Base-by-base conservation (phyloP, 768 basidiomycete species). In the Termitomyces sp. region DNA sequence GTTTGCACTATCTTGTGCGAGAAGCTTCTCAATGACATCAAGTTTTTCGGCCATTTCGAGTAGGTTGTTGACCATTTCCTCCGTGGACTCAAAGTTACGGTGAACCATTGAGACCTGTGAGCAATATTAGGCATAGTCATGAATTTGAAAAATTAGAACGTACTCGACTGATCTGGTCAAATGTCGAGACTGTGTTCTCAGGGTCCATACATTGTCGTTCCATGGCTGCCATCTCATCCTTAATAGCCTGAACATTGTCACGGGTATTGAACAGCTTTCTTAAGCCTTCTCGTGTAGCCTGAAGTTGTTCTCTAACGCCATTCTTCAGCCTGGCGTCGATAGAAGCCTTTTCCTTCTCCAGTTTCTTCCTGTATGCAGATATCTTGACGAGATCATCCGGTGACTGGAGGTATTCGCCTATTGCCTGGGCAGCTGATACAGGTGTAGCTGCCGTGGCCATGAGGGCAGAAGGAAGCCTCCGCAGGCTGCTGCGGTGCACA, bases 111-210 rank as follows among this genome's bases (percentile, higher is more conserved):
- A 98, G 3, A 97, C 95, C 95, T 98, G 56, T 2, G 43, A 24
- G 49, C 45, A 27, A 56, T 27, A 50, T 60, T 36, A 24, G 32
- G 32, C 8, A n/a, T n/a, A 42, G 36, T 44, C 12, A 3, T 9
- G 5, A 47, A 39, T 5, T 34, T 1, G 40, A n/a, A 42, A 36
- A 43, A 40, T 52, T 24, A 26, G 8, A 26, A 78, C 88, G 56
- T 67, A 97, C 96, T 72, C 95, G 82, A 68, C 91, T 92, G 68
- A 98, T 97, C 75, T 97, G 95, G 75, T 94, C 93, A 71, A 96
- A 98, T 10, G 91, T 98, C 30, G 87, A 79, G 10, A 94, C 89
- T 16, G 82, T 77, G 56, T 86, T 87, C 64, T 84, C 77, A 12
- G 92, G 89, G 68, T 94, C 91, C 42, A 80, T 79, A 69, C 86